These are phyloP conservation scores for Pulveroboletus ravenelii DNA, from an alignment of 768 basidiomycete species.

Conservation along the genomic window DNA sequence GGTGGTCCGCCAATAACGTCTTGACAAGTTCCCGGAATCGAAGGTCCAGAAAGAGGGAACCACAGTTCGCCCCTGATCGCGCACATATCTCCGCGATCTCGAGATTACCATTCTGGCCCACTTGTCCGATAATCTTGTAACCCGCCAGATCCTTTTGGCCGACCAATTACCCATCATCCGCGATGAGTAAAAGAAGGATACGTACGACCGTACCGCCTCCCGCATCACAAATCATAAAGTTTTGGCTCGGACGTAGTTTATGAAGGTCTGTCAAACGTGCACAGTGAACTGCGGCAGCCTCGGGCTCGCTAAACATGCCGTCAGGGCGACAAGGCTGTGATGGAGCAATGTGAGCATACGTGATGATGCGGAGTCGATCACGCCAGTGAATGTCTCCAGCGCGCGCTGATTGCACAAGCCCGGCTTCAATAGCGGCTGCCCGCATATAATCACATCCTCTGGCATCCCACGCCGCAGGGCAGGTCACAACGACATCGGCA, in stretches of 20 bases:
- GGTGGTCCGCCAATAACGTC: slow-evolving; percentile 75
- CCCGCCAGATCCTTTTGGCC: slow-evolving; percentile 40
- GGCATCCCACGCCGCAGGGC: slow-evolving; percentile 90
- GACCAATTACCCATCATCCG: background rate
- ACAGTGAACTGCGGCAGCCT: slow-evolving; percentile 90
- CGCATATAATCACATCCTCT: slow-evolving; percentile 83
- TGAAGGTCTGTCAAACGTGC: slow-evolving; percentile 78
- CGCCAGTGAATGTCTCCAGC: slow-evolving; percentile 74
- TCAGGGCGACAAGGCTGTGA: slow-evolving; percentile 3
- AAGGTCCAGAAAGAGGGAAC: slow-evolving; percentile 82
- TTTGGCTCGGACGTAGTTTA: slow-evolving; percentile 73
- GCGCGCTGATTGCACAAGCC: slow-evolving; percentile 66
- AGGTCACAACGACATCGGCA: slow-evolving; percentile 82
- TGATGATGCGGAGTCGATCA: slow-evolving; percentile 80
- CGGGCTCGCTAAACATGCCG: slow-evolving; percentile 46
- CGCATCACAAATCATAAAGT: slow-evolving; percentile 89
- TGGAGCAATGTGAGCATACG: slow-evolving; percentile 34
- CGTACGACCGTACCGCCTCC: slow-evolving; percentile 75
- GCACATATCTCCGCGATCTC: slow-evolving; percentile 92
- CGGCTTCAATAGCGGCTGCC: slow-evolving; percentile 75
- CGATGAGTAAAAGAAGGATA: slow-evolving; percentile 13
- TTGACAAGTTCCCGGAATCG: slow-evolving; percentile 79
- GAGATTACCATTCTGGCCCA: slow-evolving; percentile 69
- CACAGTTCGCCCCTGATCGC: slow-evolving; percentile 82
- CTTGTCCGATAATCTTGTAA: slow-evolving; percentile 77